phyloP scores from a whole-genome alignment of 495 filamentous ascomycete genomes.

The Beverwykella pulmonaria region DNA sequence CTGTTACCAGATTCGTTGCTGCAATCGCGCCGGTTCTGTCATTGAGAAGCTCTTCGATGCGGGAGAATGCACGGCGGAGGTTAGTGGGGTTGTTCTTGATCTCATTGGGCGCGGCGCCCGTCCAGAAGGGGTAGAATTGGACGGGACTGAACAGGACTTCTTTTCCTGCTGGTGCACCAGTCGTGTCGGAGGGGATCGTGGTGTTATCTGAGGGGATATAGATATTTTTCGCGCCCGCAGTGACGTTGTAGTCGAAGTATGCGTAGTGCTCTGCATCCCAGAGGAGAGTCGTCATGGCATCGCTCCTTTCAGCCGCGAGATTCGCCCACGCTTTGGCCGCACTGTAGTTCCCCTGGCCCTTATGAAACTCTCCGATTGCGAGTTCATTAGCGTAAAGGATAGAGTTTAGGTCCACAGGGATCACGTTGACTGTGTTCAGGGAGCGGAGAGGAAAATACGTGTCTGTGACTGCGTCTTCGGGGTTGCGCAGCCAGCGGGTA shows the following conservation, averaged over 20 bases:
- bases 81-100: constrained; percentile 38
- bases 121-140: constrained; percentile 44
- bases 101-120: constrained; percentile 33
- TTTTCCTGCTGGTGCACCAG: constrained; percentile 32
- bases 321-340: constrained; percentile 17
- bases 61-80: constrained; percentile 24
- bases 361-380: constrained; percentile 30
- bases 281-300: constrained; percentile 37
- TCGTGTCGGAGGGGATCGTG: constrained; percentile 7
- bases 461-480: constrained; percentile 37
- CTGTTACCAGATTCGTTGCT: constrained; percentile 37
- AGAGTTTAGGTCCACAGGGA: constrained; percentile 41
- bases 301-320: constrained; percentile 28
- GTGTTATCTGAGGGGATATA: constrained; percentile 30
- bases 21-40: constrained; percentile 36
- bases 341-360: constrained; percentile 26
- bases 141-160: constrained; percentile 28
- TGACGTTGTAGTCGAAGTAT: constrained; percentile 45
- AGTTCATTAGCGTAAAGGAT: constrained; percentile 42
- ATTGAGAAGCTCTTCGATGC: constrained; percentile 27
- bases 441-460: constrained; percentile 41
- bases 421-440: constrained; percentile 35
- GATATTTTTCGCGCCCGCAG: constrained; percentile 32
- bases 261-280: constrained; percentile 34
- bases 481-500: constrained; percentile 36